Conservation (phyloP, 2,329 filamentous ascomycete species). For the Fusarium marasasianum region DNA sequence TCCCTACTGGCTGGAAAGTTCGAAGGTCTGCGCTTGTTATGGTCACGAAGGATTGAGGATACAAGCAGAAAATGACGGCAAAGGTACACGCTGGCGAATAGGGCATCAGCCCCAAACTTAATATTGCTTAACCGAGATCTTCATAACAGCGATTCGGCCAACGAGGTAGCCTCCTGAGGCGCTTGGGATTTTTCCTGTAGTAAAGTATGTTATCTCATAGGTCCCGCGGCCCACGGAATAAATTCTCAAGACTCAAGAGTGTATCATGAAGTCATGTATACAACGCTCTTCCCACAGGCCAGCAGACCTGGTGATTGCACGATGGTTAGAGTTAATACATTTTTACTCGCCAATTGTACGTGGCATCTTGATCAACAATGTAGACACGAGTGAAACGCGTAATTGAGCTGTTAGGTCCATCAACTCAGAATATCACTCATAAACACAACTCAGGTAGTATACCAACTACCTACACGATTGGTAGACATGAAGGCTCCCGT, state of each 20-base stretch:
- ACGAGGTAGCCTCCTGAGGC: neutral
- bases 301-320: neutral
- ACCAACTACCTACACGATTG: no score
- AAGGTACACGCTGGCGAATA: neutral
- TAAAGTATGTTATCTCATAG: neutral
- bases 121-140: neutral
- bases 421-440: no score
- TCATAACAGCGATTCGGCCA: neutral
- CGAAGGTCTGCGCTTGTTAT: neutral
- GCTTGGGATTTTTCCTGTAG: no score
- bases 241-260: neutral
- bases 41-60: no score
- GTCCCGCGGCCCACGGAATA: fast-evolving
- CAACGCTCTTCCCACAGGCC: no score
- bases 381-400: neutral
- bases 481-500: no score
- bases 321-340: neutral
- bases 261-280: neutral
- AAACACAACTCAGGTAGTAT: no score
- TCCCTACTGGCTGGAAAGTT: no score
- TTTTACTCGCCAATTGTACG: neutral
- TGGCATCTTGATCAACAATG: neutral
- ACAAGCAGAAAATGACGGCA: no score
- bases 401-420: no score
- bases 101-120: neutral